A percentile compares a stretch with the other conserved stretches of the same genome.
phyloP scores from a whole-genome alignment of 345 rosid genomes.

The Trapa bicornis region DNA sequence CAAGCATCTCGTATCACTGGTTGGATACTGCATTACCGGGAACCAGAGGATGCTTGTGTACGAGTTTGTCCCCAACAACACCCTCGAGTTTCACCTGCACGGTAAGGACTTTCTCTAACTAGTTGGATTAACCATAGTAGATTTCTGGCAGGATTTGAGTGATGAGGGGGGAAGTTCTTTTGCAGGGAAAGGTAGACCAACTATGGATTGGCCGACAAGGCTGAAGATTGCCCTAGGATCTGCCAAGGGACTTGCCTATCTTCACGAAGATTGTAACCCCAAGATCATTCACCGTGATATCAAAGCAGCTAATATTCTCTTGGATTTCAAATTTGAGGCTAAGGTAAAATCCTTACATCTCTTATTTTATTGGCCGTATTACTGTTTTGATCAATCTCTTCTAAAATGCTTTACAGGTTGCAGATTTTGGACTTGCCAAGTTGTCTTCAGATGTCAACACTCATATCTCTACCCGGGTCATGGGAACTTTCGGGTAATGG shows the following conservation, averaged over 20 bases:
- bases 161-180: conserved; percentile 2
- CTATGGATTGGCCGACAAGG: conserved; percentile 69
- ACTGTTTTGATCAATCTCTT: background rate
- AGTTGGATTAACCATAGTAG: background rate
- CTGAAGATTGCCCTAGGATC: conserved; percentile 75
- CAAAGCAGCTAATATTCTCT: conserved; percentile 70
- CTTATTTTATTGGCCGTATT: background rate
- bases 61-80: conserved; percentile 58
- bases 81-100: conserved; percentile 52
- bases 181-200: conserved; percentile 58
- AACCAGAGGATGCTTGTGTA: conserved; percentile 51
- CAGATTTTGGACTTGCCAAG: conserved; percentile 95
- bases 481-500: conserved; percentile 95
- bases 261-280: conserved; percentile 97
- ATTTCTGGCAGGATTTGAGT: conserved; percentile 1
- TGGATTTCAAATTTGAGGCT: conserved; percentile 81
- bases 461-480: conserved; percentile 86
- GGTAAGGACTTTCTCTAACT: conserved; percentile 19
- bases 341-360: conserved; percentile 31
- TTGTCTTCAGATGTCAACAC: conserved; percentile 63
- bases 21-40: conserved; percentile 53
- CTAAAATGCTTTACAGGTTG: conserved; percentile 36
- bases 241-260: conserved; percentile 88
- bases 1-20: conserved; percentile 52
- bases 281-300: conserved; percentile 92